Evolutionary conservation across 371 early-diverging fungal genomes (phyloP), one percentile per base, ranked within the genome.

Genomic region (Mortierella sp.): DNA sequence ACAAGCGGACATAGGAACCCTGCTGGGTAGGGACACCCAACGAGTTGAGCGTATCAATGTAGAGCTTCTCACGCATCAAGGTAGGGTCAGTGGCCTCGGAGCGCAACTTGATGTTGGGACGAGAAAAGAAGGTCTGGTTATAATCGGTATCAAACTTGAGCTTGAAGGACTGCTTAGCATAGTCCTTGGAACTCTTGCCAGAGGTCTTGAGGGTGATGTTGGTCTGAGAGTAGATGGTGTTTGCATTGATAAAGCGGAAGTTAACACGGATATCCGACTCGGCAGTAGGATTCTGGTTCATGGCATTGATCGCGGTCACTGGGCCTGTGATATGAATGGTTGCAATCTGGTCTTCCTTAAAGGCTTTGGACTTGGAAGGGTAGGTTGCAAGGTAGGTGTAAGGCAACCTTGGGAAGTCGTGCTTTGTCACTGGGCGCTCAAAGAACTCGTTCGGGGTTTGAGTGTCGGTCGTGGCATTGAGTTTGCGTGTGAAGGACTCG

Each of bases 171-270:
- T 87, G 88, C 66, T 86, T 84, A 26, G 84, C 66, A 59, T 83
- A 88, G 15, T 87, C 86, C 62, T 87, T 88, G 64, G 85, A 86
- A 2, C 86, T 86, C 72, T 88, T 84, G 48, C 88, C 88, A 26
- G 85, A 84, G 51, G 84, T 87, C 57, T 75, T 74, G 55, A 88
- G 60, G 48, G 86, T 80, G 53, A 81, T 85, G 63, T 75, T 77
- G 55, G 56, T 55, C 60, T 86, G 84, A 9, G 71, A 75, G 60
- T 76, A 83, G 56, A 81, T 72, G 29, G 83, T 85, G 19, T 83
- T 71, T 65, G 72, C 81, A 28, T 72, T 84, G 56, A 88, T 86
- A 45, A 86, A 88, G 18, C 82, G 80, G 65, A 88, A 61, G 5
- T 62, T 62, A 50, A 76, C 81, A 29, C 68, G 72, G n/a, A 75